Evolutionary conservation across 164 flowering plant species (phyloP).

Genomic region (Liquidambar formosana): DNA sequence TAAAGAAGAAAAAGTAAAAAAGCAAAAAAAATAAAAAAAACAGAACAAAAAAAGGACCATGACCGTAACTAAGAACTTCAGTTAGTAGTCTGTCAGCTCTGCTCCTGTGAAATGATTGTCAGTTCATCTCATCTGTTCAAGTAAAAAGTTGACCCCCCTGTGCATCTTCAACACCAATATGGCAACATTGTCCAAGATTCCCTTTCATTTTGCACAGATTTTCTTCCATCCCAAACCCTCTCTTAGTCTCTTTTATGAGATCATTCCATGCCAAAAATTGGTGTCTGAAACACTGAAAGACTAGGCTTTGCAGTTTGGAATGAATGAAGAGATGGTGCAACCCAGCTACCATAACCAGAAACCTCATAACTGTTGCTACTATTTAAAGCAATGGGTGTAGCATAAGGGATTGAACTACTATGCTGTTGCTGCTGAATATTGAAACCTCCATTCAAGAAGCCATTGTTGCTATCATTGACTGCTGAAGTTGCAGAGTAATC

Average conservation of each 20-base stretch:
- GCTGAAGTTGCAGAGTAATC: slow-evolving; percentile 25
- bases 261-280: slow-evolving; percentile 77
- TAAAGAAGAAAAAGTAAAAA: slow-evolving; percentile 16
- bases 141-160: background rate
- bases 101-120: slow-evolving; percentile 32
- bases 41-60: background rate
- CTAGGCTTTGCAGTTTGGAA: slow-evolving; percentile 50
- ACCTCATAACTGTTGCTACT: slow-evolving; percentile 26
- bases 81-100: slow-evolving; percentile 40
- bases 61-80: slow-evolving; percentile 20
- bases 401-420: slow-evolving; percentile 20
- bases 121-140: slow-evolving; percentile 26
- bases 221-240: background rate
- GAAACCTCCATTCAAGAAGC: slow-evolving; percentile 23
- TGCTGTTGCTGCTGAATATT: background rate
- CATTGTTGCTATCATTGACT: slow-evolving; percentile 18
- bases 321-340: slow-evolving; percentile 40
- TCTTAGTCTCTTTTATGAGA: background rate
- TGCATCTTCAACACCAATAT: background rate
- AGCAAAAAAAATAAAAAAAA: slow-evolving; percentile 7
- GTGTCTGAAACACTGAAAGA: slow-evolving; percentile 65
- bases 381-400: slow-evolving; percentile 22
- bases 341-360: slow-evolving; percentile 37
- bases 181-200: background rate
- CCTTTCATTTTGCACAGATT: slow-evolving; percentile 21